These are phyloP conservation scores for Ceratocystis cacaofunesta DNA, from an alignment of 2,329 filamentous ascomycete genomes.

Conservation along the genomic window DNA sequence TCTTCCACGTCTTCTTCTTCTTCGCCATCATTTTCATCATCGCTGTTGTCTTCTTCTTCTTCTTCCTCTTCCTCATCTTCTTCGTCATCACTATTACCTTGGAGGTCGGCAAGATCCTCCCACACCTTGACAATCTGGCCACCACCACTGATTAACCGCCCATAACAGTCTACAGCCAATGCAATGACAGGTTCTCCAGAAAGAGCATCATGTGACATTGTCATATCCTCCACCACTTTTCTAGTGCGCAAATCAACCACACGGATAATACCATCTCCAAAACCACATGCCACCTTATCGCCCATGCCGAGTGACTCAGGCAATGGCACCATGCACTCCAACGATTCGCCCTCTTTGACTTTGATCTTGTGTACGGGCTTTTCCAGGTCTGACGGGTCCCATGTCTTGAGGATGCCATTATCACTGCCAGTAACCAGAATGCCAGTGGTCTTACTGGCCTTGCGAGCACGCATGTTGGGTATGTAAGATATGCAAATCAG, in stretches of 20 bases:
- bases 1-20: conserved; percentile 20
- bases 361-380: conserved; percentile 16
- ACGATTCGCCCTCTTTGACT: conserved; percentile 44
- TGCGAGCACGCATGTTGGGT: conserved; percentile 55
- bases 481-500: conserved; percentile 70
- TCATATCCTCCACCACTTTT: conserved; percentile 46
- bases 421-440: conserved; percentile 62
- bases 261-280: conserved; percentile 65
- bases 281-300: conserved; percentile 65
- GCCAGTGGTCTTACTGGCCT: conserved; percentile 47
- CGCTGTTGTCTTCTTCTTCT: conserved; percentile 27
- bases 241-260: conserved; percentile 51
- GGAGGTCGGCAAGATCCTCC: conserved; percentile 57
- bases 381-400: conserved; percentile 91
- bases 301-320: conserved; percentile 31
- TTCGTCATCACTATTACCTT: conserved; percentile 30
- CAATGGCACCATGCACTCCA: conserved; percentile 33
- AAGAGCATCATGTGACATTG: conserved; percentile 60
- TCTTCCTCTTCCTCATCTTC: conserved; percentile 35
- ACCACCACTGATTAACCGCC: conserved; percentile 79
- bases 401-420: conserved; percentile 73
- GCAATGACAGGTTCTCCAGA: conserved; percentile 58
- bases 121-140: conserved; percentile 80
- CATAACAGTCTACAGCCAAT: conserved; percentile 69
- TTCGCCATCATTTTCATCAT: conserved; percentile 28